A percentile compares a stretch with the other conserved stretches of the same genome.
Evolutionary conservation across 2,329 filamentous ascomycete species (phyloP).

Genomic region (Monascus ruber): DNA sequence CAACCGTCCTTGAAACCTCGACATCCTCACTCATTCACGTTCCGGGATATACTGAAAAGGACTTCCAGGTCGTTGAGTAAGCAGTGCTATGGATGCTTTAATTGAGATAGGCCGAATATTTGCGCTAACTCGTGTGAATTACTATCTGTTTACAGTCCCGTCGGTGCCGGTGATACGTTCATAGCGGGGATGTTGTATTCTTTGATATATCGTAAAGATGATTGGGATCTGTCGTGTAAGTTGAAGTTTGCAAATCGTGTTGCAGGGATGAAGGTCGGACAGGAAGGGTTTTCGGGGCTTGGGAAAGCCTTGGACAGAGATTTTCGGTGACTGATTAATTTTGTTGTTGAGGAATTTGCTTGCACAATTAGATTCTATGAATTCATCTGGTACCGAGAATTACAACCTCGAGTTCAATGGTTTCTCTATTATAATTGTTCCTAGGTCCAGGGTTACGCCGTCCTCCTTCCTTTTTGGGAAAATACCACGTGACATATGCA

Average conservation of each 20-base stretch:
- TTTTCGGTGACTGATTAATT: not conserved
- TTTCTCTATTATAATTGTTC: too few species aligned
- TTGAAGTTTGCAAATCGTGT: slow-evolving; percentile 53
- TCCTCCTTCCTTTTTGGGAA: too few species aligned
- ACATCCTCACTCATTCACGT: slow-evolving; percentile 28
- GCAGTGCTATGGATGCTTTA: slow-evolving; percentile 16
- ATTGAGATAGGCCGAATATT: too few species aligned
- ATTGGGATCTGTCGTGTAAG: slow-evolving; percentile 41
- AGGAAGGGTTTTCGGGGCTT: slow-evolving; percentile 53
- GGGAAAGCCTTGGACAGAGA: slow-evolving; percentile 13
- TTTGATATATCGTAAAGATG: slow-evolving; percentile 38
- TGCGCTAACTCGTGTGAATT: too few species aligned
- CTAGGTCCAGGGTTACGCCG: too few species aligned
- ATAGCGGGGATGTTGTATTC: slow-evolving; percentile 59
- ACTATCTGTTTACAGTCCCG: not conserved
- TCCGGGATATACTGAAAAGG: slow-evolving; percentile 31
- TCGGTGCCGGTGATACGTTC: slow-evolving; percentile 68
- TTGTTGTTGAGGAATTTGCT: not conserved
- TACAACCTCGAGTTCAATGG: too few species aligned
- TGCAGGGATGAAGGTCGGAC: slow-evolving; percentile 56
- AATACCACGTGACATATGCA: slow-evolving; percentile 11
- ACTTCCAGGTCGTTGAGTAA: slow-evolving; percentile 48
- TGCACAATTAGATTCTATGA: too few species aligned
- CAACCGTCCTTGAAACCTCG: slow-evolving; percentile 34
- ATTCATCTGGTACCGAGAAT: too few species aligned